Base-by-base conservation (phyloP, 441 rosid species). In the Bocquillonia castaneifolia region DNA sequence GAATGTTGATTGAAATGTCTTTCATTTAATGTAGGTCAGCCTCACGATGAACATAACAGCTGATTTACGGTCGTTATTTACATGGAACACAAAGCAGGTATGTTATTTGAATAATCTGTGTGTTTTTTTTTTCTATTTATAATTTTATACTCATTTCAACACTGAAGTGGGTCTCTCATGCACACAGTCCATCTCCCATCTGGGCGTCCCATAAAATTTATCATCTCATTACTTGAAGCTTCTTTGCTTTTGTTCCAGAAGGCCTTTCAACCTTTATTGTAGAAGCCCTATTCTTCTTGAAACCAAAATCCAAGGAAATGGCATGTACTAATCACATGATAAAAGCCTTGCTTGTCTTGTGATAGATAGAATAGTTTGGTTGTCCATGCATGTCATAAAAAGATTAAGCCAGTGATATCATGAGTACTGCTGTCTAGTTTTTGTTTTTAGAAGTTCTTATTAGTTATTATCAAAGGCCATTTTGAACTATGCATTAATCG, bases 61-160 rank as follows among this genome's bases (percentile, higher is more conserved):
- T 3, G 96, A 94, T 64, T 76, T 94, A 63, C 91, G 84, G 72
- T 87, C 99, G 12, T 63, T 90, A 29, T 94, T 92, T 73, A 90
- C 96, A 5, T 91, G 99, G 99, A 94, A 94, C 82, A 94, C 99
- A 6, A 92, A 94, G 73, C 97, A 91, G 97, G 99, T 94, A 67
- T 40, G 50, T 44, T 64, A 12, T 71, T 64, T 66, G 45, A 32
- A 25, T 17, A 32, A n/a, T n/a, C n/a, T n/a, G n/a, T n/a, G n/a
- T n/a, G n/a, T n/a, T n/a, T n/a, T n/a, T 45, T 34, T 40, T 6
- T 23, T 14, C 39, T 60, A 20, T 22, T 48, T 12, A 5, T 17
- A 55, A 36, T 64, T 63, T 47, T 42, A 15, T 31, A n/a, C 32
- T 56, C 26, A 23, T 56, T 57, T 40, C 14, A n/a, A 52, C 5